Evolutionary conservation across 1,284 basidiomycete genomes (phyloP), one percentile per base, ranked within the genome.

Genomic region (Tetrapyrgos nigripes): DNA sequence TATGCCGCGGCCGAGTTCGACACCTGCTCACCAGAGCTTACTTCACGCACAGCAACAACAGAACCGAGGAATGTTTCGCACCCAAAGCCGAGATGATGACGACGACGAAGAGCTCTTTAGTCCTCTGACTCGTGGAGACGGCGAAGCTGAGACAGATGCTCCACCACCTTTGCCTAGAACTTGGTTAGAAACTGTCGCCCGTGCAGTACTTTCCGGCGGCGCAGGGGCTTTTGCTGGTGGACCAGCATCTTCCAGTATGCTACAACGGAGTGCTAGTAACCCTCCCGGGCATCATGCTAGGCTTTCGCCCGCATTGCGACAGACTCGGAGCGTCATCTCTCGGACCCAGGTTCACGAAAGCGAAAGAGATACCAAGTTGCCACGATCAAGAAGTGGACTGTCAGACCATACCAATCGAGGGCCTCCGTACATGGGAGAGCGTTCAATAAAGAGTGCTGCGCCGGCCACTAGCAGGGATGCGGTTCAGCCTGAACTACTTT

Each of bases 151-250:
- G 52, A 59, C 62, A 35, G 64, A 61, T 13, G 21, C 43, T 23
- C 53, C 50, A 43, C 66, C 64, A 40, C 83, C 87, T 3, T 73
- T 89, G 29, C 86, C 88, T 2, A 68, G 76, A 3, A 83, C 82
- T 24, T 90, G 88, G 88, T 72, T 89, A 21, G 83, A 86, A 65
- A 83, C 76, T 3, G 85, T 90, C 11, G 78, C 87, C 8, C 83
- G 80, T 53, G 87, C 86, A 0, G 77, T 89, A 13, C 73, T 86
- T 27, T 77, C 76, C 52, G 82, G 81, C 23, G 79, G 79, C 4
- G 70, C 74, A 27, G 76, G 76, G 4, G 74, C 79, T 8, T 76
- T 79, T 56, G 67, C 79, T 13, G 83, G 83, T 21, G 75, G 80
- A 0, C 81, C 83, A 19, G 35, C 66, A 9, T 35, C 21, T 52